phyloP scores from a whole-genome alignment of 306 rosid genomes.

The Alnus rubra region DNA sequence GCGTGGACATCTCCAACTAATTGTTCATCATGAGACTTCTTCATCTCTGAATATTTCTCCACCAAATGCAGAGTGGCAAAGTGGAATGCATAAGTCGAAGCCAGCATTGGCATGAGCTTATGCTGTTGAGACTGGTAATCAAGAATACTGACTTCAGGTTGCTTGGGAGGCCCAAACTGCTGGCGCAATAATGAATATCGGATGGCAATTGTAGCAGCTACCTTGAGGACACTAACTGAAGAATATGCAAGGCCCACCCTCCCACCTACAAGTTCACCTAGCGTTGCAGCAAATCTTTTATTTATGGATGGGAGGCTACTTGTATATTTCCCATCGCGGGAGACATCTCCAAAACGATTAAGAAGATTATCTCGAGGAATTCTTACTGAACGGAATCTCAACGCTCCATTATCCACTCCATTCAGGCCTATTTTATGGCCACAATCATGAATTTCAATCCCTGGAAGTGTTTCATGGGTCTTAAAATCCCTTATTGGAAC shows the following conservation, averaged over 20 bases:
- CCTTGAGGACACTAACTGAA: slow-evolving; percentile 83
- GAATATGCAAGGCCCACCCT: slow-evolving; percentile 96
- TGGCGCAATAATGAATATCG: slow-evolving; percentile 89
- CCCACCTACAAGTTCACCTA: slow-evolving; percentile 98
- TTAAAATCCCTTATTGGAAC: slow-evolving; percentile 86
- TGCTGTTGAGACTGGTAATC: slow-evolving; percentile 98
- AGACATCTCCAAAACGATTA: slow-evolving; percentile 91
- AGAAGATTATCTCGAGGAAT: slow-evolving; percentile 95
- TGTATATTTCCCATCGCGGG: slow-evolving; percentile 87
- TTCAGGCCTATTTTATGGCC: slow-evolving; percentile 94
- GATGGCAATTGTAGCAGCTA: slow-evolving; percentile 77
- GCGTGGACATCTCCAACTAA: slow-evolving; percentile 86
- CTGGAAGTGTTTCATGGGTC: slow-evolving; percentile 89
- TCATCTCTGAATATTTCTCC: slow-evolving; percentile 83
- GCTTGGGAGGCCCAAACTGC: slow-evolving; percentile 94
- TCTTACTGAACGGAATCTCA: slow-evolving; percentile 79
- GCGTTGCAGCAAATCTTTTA: slow-evolving; percentile 89
- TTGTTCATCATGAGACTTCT: slow-evolving; percentile 73
- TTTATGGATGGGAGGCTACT: slow-evolving; percentile 74
- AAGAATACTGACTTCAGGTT: slow-evolving; percentile 85
- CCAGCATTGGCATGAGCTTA: slow-evolving; percentile 99
- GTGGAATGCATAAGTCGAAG: slow-evolving; percentile 90
- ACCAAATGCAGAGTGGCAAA: slow-evolving; percentile 66
- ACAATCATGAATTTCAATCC: slow-evolving; percentile 94
- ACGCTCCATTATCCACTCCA: slow-evolving; percentile 96